These are phyloP conservation scores for Nannizziopsis arthrosporioides DNA, from an alignment of 2,329 filamentous ascomycete genomes.

Conservation along the genomic window DNA sequence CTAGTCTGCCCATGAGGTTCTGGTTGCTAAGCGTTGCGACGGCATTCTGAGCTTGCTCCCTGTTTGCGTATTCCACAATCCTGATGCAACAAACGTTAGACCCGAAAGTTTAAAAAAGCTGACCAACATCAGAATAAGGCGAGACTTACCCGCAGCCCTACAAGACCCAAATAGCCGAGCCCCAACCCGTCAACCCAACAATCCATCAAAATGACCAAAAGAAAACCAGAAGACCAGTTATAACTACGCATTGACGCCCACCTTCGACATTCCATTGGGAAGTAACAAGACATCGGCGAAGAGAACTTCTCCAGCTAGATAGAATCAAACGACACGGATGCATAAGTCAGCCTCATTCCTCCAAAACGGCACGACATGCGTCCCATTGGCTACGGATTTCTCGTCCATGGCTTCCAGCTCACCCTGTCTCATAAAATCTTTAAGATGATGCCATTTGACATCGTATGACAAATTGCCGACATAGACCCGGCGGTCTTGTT, in stretches of 20 bases:
- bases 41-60: constrained; percentile 96
- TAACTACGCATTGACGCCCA: constrained; percentile 87
- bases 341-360: constrained; percentile 23
- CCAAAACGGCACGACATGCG: constrained; percentile 14
- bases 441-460: constrained; percentile 99
- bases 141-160: constrained; percentile 98
- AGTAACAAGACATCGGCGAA: constrained; percentile 99
- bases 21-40: constrained; percentile 98
- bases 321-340: constrained; percentile 23
- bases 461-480: constrained; percentile 98
- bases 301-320: constrained; percentile 88
- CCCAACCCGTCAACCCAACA: constrained; percentile 99
- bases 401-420: constrained; percentile 32
- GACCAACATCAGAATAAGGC: constrained; percentile 20
- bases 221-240: constrained; percentile 64
- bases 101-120: not conserved
- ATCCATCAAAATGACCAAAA: constrained; percentile 58
- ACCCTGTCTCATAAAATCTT: constrained; percentile 99
- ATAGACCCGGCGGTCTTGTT: constrained; percentile 98
- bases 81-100: constrained; percentile 36
- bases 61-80: constrained; percentile 99
- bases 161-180: constrained; percentile 74
- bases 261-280: constrained; percentile 99
- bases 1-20: constrained; percentile 93
- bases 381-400: constrained; percentile 14